Evolutionary conservation across 164 flowering plant species (phyloP), one percentile per base, ranked within the genome.

Genomic region (Buxus sempervirens): DNA sequence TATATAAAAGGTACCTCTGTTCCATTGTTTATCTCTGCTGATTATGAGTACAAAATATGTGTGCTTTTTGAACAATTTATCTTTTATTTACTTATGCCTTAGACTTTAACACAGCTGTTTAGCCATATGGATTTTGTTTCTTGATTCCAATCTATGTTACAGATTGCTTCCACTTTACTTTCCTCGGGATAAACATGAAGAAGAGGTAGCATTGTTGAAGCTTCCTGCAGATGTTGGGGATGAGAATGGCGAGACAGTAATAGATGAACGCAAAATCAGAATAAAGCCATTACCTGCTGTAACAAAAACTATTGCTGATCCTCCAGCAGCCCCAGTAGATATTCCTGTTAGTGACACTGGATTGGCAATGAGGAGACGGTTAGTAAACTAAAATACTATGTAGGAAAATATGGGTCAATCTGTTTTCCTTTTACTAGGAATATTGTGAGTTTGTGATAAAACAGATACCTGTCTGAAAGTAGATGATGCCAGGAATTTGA

Each of bases 121-220:
- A 32, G 41, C 0, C 23, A 42, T 22, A 22, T 55, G 20, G n/a
- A 45, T 70, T 64, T 7, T 54, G 14, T 15, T 49, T 20, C 59
- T 28, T 45, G 51, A 45, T 45, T 6, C 51, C 38, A 10, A 45
- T 45, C 12, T 45, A 45, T 15, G 1, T 28, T 76, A 53, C 54
- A 89, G 94, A 71, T 81, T 87, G 80, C 94, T 89, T 64, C 94
- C 91, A 72, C 91, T 96, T 66, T 96, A 96, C 78, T 96, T 96
- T 69, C 98, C 99, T 56, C 91, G 98, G 68, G 98, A 96, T 77
- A 90, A 87, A 72, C 88, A 83, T 60, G 99, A 96, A 71, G 98
- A 90, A 70, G 98, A 86, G 79, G 77, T 93, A 57, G 99, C 99
- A 45, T 68, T 86, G 20, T 81, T 82, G 56, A 96, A 96, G 77